Evolutionary conservation across 768 basidiomycete species (phyloP), one percentile per base, ranked within the genome.

Genomic region (Lyophyllum semitale): DNA sequence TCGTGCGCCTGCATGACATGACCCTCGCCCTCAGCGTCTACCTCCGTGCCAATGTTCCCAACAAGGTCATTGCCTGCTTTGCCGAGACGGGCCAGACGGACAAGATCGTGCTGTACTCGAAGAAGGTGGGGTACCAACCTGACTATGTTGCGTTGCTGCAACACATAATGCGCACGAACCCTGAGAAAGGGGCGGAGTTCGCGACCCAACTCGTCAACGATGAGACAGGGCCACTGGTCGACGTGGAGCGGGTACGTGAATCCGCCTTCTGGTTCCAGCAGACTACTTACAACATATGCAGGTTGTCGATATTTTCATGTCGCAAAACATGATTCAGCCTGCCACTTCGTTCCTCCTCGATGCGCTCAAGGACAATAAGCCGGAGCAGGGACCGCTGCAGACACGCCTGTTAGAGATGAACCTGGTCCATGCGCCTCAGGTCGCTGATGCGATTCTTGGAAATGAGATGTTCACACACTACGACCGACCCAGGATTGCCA

Each of bases 251-350:
- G 50, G 95, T 89, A 63, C 56, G 84, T 72, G 35, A 12, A 40
- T 32, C 33, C 32, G 26, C 20, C 42, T 40, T 26, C 26, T 41
- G n/a, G 43, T 41, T 49, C 43, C 48, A 29, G 51, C 56, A 2
- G 22, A 5, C 17, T 61, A 3, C 33, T 52, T 12, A 23, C 38
- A 47, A 48, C 25, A 42, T 53, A 27, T 47, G 35, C 52, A 90
- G 87, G 91, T 98, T 51, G 95, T 98, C 57, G 97, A 99, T 66
- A 97, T 98, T 64, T 98, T 99, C 80, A 97, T 98, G 94, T 90
- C 91, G 0, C 95, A 97, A 69, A 98, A 98, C 75, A 93, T 98
- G 94, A 95, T 98, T 54, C 97, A 98, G 71, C 96, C 95, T 18
- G 97, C 97, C 5, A 99, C 97, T 0, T 95, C 94, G 1, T 98